Percentiles rank a stretch among this genome's conserved stretches.
phyloP scores from a whole-genome alignment of 805 yeast genomes.

The Starmerella floricola region DNA sequence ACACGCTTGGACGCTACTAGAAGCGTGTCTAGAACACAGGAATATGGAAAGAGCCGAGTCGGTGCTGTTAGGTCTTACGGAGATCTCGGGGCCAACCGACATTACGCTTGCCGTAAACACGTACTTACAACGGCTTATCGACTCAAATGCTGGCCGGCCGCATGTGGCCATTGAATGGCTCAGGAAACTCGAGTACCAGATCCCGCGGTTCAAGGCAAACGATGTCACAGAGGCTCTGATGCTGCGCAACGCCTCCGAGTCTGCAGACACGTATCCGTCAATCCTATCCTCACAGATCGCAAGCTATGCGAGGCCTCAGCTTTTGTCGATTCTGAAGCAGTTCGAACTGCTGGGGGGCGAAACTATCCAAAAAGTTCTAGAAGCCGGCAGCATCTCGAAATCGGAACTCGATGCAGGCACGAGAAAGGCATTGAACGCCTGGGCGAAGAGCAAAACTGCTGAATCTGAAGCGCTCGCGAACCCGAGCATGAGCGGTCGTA shows the following conservation, averaged over 20 bases:
- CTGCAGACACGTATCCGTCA: constrained; percentile 12
- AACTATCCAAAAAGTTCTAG: constrained; percentile 30
- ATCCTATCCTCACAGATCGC: constrained; percentile 21
- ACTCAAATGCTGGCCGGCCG: constrained; percentile 32
- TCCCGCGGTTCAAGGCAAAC: constrained; percentile 34
- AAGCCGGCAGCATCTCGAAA: constrained; percentile 22
- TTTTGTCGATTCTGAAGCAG: constrained; percentile 31
- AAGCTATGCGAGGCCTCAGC: constrained; percentile 20
- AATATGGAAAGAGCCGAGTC: constrained; percentile 60
- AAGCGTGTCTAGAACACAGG: constrained; percentile 58
- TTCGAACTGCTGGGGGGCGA: constrained; percentile 44
- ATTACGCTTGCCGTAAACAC: constrained; percentile 59
- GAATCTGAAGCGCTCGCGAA: constrained; percentile 1
- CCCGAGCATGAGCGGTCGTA: constrained; percentile 6
- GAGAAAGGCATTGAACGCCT: constrained; percentile 1
- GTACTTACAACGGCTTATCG: constrained; percentile 38
- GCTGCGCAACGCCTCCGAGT: constrained; percentile 35
- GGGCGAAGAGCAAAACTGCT: neutral
- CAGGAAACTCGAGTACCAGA: constrained; percentile 26
- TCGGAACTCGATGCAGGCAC: constrained; percentile 10
- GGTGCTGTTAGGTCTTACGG: constrained; percentile 50
- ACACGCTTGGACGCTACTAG: constrained; percentile 64
- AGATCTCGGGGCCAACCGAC: constrained; percentile 35
- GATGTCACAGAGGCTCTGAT: constrained; percentile 51
- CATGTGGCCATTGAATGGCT: constrained; percentile 37